Evolutionary conservation across 805 yeast genomes (phyloP), one percentile per base, ranked within the genome.

Genomic region (Suhomyces faveliae): DNA sequence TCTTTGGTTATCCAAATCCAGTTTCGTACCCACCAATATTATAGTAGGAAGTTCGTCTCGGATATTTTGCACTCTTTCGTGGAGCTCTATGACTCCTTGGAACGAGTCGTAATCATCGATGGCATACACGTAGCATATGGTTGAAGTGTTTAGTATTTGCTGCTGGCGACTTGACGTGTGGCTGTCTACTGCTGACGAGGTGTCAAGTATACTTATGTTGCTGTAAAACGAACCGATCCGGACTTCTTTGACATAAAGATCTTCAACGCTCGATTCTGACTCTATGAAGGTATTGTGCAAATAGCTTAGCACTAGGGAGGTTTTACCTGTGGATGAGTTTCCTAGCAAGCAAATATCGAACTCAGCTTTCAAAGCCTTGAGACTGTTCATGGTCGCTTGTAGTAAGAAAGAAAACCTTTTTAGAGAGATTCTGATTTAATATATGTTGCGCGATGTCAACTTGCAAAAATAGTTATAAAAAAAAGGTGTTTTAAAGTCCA

Each of bases 181-280:
- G 37, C 51, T 51, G 41, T 69, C 74, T 23, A 50, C 51, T 4
- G 52, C 42, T 2, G 64, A 50, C 7, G 56, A 47, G 20, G 68
- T 59, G 46, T 71, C 77, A 39, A 70, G 54, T 9, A 72, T 67
- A 9, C 70, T 55, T 12, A 68, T 52, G 46, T 63, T 68, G 42
- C 58, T 48, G 35, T 57, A 58, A 33, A 49, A 50, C n/a, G 49
- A 41, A 11, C 53, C 57, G 35, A 55, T 59, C n/a, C 43, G 25
- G 38, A 51, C 30, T 11, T 40, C 47, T 48, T 56, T 58, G 35
- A 59, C 53, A 47, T 63, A 62, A 23, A 66, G 40, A 24, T 66
- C 67, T 45, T 68, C 71, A 2, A 53, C 52, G 10, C 48, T 43
- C 13, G 58, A 42, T 12, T 61, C 66, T 11, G 49, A 47, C 3